Evolutionary conservation across 495 filamentous ascomycete genomes (phyloP).

Genomic region (Articulospora tetracladia): DNA sequence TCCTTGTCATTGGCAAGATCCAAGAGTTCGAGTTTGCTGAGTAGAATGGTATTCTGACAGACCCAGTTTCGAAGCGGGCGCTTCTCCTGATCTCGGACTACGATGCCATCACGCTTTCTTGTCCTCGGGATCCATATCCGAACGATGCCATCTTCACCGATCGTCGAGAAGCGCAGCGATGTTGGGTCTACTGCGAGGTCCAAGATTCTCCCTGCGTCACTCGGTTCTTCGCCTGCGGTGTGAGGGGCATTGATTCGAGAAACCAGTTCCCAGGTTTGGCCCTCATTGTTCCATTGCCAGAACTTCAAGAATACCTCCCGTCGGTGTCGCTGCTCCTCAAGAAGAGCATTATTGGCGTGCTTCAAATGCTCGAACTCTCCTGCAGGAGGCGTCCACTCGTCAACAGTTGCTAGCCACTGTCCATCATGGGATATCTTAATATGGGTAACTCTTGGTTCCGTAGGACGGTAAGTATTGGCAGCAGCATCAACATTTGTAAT

Average conservation of each 20-base stretch:
- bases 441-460: slow-evolving; percentile 69
- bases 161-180: slow-evolving; percentile 68
- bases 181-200: slow-evolving; percentile 65
- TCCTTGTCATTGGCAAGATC: slow-evolving; percentile 23
- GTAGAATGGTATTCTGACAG: slow-evolving; percentile 56
- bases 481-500: slow-evolving; percentile 73
- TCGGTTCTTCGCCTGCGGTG: slow-evolving; percentile 34
- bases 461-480: slow-evolving; percentile 61
- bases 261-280: slow-evolving; percentile 64
- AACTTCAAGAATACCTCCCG: slow-evolving; percentile 84
- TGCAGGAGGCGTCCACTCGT: slow-evolving; percentile 76
- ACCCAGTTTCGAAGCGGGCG: slow-evolving; percentile 64
- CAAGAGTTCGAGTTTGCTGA: slow-evolving; percentile 40
- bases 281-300: slow-evolving; percentile 71
- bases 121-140: slow-evolving; percentile 73
- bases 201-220: slow-evolving; percentile 54
- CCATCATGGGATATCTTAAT: slow-evolving; percentile 74
- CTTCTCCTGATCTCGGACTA: slow-evolving; percentile 48
- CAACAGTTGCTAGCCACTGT: slow-evolving; percentile 86
- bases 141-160: slow-evolving; percentile 74
- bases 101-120: slow-evolving; percentile 58
- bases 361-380: slow-evolving; percentile 54
- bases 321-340: slow-evolving; percentile 37
- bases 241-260: slow-evolving; percentile 84
- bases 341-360: slow-evolving; percentile 31